phyloP scores from a whole-genome alignment of 352 stramenopile species.

The Pythium utonaiense region DNA sequence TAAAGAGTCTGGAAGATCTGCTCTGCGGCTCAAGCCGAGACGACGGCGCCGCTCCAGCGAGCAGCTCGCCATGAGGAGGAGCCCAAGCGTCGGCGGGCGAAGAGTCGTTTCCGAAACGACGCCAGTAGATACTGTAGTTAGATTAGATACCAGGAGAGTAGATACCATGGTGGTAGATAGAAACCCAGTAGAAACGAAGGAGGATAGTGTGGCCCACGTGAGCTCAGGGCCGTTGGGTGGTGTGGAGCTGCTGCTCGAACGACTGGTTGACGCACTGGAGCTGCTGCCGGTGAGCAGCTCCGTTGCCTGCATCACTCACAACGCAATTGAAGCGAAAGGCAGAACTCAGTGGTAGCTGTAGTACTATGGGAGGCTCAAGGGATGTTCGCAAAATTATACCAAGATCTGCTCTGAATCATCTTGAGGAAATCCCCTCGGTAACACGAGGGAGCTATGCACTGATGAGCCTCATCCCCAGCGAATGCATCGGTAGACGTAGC shows the following conservation, averaged over 20 bases:
- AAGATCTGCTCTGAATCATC: constrained; percentile 83
- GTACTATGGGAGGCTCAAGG: constrained; percentile 32
- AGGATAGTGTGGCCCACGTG: constrained; percentile 9
- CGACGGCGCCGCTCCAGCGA: too few species aligned
- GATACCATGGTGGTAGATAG: not conserved
- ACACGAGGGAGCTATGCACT: constrained; percentile 71
- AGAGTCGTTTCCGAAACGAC: constrained; percentile 35
- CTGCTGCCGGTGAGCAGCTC: not conserved
- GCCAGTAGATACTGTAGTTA: constrained; percentile 8
- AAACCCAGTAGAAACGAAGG: not conserved
- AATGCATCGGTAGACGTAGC: too few species aligned
- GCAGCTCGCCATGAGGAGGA: too few species aligned
- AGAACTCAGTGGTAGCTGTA: too few species aligned
- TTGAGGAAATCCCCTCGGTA: constrained; percentile 81
- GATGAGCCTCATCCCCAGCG: constrained; percentile 41
- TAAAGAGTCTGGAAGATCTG: too few species aligned
- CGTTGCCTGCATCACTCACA: not conserved
- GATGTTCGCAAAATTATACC: constrained; percentile 77
- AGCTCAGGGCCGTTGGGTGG: not conserved
- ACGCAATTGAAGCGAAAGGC: not conserved
- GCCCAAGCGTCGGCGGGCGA: not conserved
- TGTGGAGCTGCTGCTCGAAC: not conserved
- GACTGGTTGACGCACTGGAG: not conserved
- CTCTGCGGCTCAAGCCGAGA: too few species aligned
- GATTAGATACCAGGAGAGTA: too few species aligned